Conservation (phyloP, 1,284 basidiomycete genomes). For the Coniophora puteana region DNA sequence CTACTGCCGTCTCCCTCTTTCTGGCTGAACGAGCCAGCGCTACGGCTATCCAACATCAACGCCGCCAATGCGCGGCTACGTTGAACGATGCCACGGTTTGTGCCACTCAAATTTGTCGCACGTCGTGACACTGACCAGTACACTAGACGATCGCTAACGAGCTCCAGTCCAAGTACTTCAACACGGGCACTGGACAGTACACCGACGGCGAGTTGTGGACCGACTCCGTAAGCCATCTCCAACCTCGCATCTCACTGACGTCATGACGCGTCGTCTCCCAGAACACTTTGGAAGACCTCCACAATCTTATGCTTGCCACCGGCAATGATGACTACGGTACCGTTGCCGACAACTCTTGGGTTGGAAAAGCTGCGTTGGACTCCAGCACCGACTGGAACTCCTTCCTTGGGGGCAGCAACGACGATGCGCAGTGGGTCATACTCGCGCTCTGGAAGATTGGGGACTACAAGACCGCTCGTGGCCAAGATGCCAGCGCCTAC, state of each 20-base stretch:
- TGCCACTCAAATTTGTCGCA: no score
- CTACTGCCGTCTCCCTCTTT: no score
- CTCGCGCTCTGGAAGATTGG: conserved; percentile 50
- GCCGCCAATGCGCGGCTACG: conserved; percentile 7
- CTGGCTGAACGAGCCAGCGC: no score
- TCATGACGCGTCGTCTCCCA: conserved; percentile 15
- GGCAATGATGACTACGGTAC: conserved; percentile 33
- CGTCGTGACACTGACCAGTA: neutral
- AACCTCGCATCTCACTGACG: neutral
- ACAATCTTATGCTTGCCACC: conserved; percentile 48
- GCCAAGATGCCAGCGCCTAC: conserved; percentile 31
- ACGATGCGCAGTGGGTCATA: conserved; percentile 43
- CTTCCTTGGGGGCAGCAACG: conserved; percentile 40
- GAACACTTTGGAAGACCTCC: conserved; percentile 53
- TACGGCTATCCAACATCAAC: no score
- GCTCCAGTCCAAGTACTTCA: conserved; percentile 41
- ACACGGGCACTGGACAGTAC: conserved; percentile 33
- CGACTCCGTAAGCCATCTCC: conserved; percentile 37
- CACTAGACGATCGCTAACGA: conserved; percentile 36
- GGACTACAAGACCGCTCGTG: conserved; percentile 42
- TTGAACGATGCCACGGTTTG: conserved; percentile 14
- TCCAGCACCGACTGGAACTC: conserved; percentile 37
- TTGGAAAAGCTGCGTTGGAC: conserved; percentile 38
- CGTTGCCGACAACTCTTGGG: conserved; percentile 38
- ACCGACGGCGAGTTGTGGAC: conserved; percentile 47